These are phyloP conservation scores for Wallacemonas sp. DNA, from an alignment of 208 protist species.

Conservation along the genomic window DNA sequence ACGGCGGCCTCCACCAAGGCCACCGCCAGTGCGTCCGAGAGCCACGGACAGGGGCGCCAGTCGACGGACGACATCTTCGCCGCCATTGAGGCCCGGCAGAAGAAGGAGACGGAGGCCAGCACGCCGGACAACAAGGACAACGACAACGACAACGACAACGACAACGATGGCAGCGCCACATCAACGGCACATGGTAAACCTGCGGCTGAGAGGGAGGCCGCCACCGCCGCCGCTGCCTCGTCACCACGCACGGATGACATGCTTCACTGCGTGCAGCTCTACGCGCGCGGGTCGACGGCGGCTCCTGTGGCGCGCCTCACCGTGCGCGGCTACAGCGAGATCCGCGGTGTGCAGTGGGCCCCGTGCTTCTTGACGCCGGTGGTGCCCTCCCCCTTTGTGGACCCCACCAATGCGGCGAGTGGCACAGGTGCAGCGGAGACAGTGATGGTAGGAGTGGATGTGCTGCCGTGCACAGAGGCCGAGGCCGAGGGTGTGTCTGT, in stretches of 20 bases:
- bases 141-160: too few relatives aligned
- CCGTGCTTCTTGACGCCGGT: conserved; percentile 66
- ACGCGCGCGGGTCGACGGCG: conserved; percentile 60
- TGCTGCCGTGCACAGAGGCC: too few relatives aligned
- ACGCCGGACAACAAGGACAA: too few relatives aligned
- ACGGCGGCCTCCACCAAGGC: conserved; percentile 5
- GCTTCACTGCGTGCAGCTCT: conserved; percentile 83
- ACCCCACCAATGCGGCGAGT: too few relatives aligned
- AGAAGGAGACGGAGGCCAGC: conserved; percentile 4
- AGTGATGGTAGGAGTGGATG: conserved; percentile 10
- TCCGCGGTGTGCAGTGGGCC: conserved; percentile 79
- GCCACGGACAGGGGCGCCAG: not conserved
- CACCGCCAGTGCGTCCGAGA: not conserved
- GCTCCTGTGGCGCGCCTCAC: conserved; percentile 60
- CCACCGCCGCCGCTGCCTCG: not conserved
- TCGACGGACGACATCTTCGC: conserved; percentile 28
- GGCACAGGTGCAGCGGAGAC: not conserved
- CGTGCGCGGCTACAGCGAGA: conserved; percentile 67
- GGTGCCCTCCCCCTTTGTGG: not conserved
- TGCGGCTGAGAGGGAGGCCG: too few relatives aligned
- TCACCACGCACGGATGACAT: conserved; percentile 36
- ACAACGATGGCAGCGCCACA: too few relatives aligned
- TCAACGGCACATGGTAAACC: too few relatives aligned
- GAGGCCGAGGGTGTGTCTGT: too few relatives aligned
- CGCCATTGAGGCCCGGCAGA: conserved; percentile 34